Evolutionary conservation across 495 filamentous ascomycete species (phyloP).

Genomic region (Hamigera avellanea): DNA sequence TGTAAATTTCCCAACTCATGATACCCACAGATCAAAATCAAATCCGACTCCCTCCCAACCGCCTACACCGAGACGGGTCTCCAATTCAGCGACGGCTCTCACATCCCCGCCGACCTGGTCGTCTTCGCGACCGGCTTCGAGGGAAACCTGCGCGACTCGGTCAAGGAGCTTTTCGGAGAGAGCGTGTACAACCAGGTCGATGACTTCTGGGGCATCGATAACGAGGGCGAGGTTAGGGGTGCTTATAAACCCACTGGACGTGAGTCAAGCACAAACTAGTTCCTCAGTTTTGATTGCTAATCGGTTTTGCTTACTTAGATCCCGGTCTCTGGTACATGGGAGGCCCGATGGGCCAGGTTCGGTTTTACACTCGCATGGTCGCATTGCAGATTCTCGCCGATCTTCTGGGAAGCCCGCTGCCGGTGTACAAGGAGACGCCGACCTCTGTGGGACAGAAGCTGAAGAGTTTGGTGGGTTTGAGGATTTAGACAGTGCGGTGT

Average conservation of each 20-base stretch:
- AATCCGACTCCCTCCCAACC: constrained; percentile 7
- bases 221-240: constrained; percentile 22
- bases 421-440: constrained; percentile 1
- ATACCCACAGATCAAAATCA: constrained; percentile 24
- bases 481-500: no score
- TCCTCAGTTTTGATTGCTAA: not conserved
- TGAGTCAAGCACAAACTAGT: constrained; percentile 5
- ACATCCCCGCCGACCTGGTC: constrained; percentile 21
- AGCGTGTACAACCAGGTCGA: constrained; percentile 17
- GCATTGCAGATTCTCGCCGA: constrained; percentile 16
- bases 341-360: constrained; percentile 12
- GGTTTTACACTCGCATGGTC: constrained; percentile 22
- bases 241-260: constrained; percentile 18
- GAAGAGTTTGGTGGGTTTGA: no score
- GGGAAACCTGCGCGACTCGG: constrained; percentile 13
- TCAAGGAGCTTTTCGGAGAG: constrained; percentile 12
- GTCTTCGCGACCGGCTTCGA: constrained; percentile 25
- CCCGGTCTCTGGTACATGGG: constrained; percentile 19
- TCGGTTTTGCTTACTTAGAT: constrained; percentile 8
- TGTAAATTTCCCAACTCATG: no score
- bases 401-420: constrained; percentile 3
- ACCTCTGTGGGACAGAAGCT: no score
- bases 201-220: constrained; percentile 22
- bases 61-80: constrained; percentile 14
- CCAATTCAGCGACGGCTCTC: constrained; percentile 14